Conservation (phyloP, 176 grass and related monocot species). For the Carex littledalei region DNA sequence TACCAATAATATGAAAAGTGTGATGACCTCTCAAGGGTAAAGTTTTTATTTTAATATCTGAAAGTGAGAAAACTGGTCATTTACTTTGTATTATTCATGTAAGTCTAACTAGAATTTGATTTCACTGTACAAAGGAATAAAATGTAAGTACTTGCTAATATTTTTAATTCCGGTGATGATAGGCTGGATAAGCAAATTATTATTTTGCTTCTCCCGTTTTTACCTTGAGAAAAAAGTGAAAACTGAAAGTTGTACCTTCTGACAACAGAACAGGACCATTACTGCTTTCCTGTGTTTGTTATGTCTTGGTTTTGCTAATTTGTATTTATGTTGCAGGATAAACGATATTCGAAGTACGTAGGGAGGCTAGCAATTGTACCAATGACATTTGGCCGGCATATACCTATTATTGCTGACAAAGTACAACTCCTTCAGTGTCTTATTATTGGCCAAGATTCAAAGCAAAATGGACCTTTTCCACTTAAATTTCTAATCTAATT, state of each 20-base stretch:
- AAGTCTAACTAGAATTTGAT: neutral
- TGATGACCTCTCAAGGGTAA: neutral
- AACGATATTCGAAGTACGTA: constrained; percentile 72
- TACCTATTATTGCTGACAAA: constrained; percentile 92
- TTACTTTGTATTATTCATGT: neutral
- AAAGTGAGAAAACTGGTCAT: neutral
- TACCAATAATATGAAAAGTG: neutral
- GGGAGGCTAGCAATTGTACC: constrained; percentile 91
- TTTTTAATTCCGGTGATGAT: neutral
- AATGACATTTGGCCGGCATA: constrained; percentile 89
- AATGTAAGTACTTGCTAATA: neutral
- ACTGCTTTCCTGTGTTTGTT: neutral
- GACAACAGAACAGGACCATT: neutral
- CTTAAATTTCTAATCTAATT: constrained; percentile 15
- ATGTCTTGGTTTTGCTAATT: neutral
- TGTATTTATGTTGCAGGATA: constrained; percentile 48
- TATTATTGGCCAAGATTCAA: constrained; percentile 24
- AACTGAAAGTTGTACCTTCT: neutral
- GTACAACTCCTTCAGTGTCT: constrained; percentile 35
- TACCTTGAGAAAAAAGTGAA: neutral
- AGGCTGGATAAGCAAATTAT: neutral
- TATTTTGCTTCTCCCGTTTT: neutral
- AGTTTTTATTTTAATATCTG: neutral
- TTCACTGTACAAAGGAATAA: neutral
- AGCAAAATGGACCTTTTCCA: neutral